Base-by-base conservation (phyloP, 192 early-diverging fungal species). In the Coemansia sp. region DNA sequence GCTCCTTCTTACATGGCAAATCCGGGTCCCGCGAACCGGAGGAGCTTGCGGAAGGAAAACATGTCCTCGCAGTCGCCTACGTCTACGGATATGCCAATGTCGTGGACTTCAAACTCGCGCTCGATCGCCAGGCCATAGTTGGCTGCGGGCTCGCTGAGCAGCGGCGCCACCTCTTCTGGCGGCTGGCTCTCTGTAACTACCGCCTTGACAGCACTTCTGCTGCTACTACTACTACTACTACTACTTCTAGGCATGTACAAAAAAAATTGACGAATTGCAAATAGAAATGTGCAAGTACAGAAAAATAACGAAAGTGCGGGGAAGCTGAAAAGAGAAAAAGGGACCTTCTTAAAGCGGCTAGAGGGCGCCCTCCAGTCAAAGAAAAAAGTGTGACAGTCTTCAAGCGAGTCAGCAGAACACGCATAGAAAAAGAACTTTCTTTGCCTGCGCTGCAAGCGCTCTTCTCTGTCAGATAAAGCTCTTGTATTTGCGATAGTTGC, bases 1-100 rank as follows among this genome's bases (percentile, higher is more conserved):
- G n/a, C n/a, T 20, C 29, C 17, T 19, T 6, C 78, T 58, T 81
- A 81, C 83, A 84, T 84, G 27, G 77, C 71, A 60, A 78, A 84
- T 8, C 89, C 89, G 37, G 89, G 89, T 0, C 89, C 89, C 7
- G 85, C 86, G 72, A 89, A 90, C 24, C 82, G 78, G 67, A 86
- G 70, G 6, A 90, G 73, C 66, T 90, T 90, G 47, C 59, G 65
- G 67, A 86, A 88, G 15, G 87, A 89, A 67, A 89, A 90, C 10
- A 56, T 36, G 0, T 70, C 31, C 56, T 84, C 62, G 24, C 74
- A 64, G n/a, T 76, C 83, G 24, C 86, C 87, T 11, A 79, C 79
- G 25, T 88, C 87, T 9, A 87, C 65, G 43, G 67, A 32, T 51
- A 41, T 57, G 54, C 75, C 81, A 36, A 73, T 70, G 17, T 74